Evolutionary conservation across 2,329 filamentous ascomycete genomes (phyloP).

Genomic region (Fusarium devonianum): DNA sequence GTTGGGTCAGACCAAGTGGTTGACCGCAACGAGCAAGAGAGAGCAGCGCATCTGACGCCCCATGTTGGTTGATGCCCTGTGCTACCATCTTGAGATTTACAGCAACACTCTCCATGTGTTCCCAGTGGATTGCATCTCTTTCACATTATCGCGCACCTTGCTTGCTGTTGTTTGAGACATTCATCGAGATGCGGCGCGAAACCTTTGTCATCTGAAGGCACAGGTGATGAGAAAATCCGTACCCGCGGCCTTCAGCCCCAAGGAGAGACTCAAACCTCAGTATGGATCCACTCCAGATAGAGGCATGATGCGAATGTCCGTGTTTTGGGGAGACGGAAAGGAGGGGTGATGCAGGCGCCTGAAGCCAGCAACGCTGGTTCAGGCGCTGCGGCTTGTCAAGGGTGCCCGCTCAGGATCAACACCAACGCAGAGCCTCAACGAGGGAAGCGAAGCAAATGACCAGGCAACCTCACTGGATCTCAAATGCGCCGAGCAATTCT

Average conservation of each 20-base stretch:
- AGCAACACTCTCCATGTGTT: constrained; percentile 8
- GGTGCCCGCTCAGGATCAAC: constrained; percentile 16
- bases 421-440: constrained; percentile 1
- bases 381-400: constrained; percentile 18
- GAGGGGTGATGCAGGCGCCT: constrained; percentile 6
- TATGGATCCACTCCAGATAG: background rate
- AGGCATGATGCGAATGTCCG: background rate
- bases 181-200: constrained; percentile 18
- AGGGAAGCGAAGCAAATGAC: too few relatives aligned
- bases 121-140: constrained; percentile 19
- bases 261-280: background rate
- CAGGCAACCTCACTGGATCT: background rate
- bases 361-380: constrained; percentile 1
- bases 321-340: constrained; percentile 5
- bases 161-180: constrained; percentile 23
- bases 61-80: constrained; percentile 13
- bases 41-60: constrained; percentile 7
- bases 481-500: background rate
- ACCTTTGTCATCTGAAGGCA: constrained; percentile 14
- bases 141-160: background rate
- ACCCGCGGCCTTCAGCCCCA: constrained; percentile 6
- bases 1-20: constrained; percentile 27
- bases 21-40: constrained; percentile 17
- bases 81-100: constrained; percentile 15
- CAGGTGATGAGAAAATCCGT: constrained; percentile 24